Evolutionary conservation across 164 flowering plant species (phyloP), one percentile per base, ranked within the genome.

Genomic region (Buxus sempervirens): DNA sequence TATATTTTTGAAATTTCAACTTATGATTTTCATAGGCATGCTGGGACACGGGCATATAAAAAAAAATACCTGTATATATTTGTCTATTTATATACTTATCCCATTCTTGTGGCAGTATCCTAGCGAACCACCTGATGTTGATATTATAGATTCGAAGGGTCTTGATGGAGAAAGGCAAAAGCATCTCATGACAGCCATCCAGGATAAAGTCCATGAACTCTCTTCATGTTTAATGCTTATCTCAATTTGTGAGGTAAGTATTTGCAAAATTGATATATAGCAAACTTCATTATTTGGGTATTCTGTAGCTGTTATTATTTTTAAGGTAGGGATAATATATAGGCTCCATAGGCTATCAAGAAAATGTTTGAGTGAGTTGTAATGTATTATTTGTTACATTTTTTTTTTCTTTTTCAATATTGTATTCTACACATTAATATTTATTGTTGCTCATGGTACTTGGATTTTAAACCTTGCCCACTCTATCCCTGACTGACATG

Each of bases 201-300:
- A 66, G 54, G 74, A 81, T 42, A 88, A 77, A 76, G 96, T 91
- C 32, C 53, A 49, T 67, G 96, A 88, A 65, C 84, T 91, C 64
- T 69, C 89, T 28, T 85, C 92, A 22, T 82, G 77, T 73, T 73
- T 73, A 60, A 91, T 93, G 98, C 90, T 91, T 65, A 84, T 91
- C 58, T 88, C 90, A 36, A 86, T 93, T 74, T 88, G 90, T 73
- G 98, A 93, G 98, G 98, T 93, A 83, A 77, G 28, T 64, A 15
- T 12, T 20, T 38, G 5, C 25, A 45, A 42, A 27, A 48, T 10
- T 67, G 4, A 18, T 45, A 25, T 25, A n/a, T n/a, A 41, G 18
- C 16, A n/a, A 25, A 45, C 4, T 16, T 3, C 32, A 57, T 41
- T 18, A 57, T 58, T 57, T 12, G 36, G 60, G 55, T 19, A n/a